Percentiles rank a stretch among this genome's conserved stretches.
Evolutionary conservation across 2,329 filamentous ascomycete genomes (phyloP).

Genomic region (Bertia moriformis): DNA sequence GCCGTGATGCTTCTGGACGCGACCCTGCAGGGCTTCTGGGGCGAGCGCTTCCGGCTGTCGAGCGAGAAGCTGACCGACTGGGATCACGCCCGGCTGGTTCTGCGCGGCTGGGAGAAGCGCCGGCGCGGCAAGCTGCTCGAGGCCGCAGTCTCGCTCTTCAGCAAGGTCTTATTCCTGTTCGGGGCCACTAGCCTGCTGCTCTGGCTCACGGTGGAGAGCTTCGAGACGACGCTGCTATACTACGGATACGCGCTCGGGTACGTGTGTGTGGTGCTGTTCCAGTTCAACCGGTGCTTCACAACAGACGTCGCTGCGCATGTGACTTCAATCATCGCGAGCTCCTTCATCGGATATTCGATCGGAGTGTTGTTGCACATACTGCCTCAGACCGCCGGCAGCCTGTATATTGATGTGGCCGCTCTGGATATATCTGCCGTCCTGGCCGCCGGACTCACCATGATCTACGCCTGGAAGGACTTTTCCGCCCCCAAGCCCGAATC

Average conservation of each 20-base stretch:
- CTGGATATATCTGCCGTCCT: conserved; percentile 15
- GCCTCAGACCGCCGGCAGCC: conserved; percentile 9
- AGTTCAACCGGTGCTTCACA: conserved; percentile 24
- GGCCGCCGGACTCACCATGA: conserved; percentile 14
- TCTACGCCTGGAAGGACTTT: conserved; percentile 14
- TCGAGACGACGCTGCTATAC: conserved; percentile 15
- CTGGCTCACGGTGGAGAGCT: conserved; percentile 17
- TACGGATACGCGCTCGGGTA: conserved; percentile 19
- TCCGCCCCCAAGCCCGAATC: conserved; percentile 2
- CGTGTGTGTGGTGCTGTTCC: conserved; percentile 19
- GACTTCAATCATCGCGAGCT: conserved; percentile 15
- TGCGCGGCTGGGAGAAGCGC: conserved; percentile 8
- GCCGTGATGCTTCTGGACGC: conserved; percentile 20
- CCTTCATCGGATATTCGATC: conserved; percentile 13
- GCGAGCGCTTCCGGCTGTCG: conserved; percentile 14
- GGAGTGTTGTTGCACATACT: conserved; percentile 16
- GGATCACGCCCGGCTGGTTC: conserved; percentile 10
- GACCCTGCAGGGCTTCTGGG: conserved; percentile 20
- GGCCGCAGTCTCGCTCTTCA: conserved; percentile 14
- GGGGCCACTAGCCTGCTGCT: conserved; percentile 15
- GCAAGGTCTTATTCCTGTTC: conserved; percentile 14
- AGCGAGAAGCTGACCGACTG: conserved; percentile 14
- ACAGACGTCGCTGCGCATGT: conserved; percentile 17
- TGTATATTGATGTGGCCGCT: conserved; percentile 16
- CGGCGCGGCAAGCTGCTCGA: conserved; percentile 8